Evolutionary conservation across 306 rosid species (phyloP).

Genomic region (Acmispon strigosus): DNA sequence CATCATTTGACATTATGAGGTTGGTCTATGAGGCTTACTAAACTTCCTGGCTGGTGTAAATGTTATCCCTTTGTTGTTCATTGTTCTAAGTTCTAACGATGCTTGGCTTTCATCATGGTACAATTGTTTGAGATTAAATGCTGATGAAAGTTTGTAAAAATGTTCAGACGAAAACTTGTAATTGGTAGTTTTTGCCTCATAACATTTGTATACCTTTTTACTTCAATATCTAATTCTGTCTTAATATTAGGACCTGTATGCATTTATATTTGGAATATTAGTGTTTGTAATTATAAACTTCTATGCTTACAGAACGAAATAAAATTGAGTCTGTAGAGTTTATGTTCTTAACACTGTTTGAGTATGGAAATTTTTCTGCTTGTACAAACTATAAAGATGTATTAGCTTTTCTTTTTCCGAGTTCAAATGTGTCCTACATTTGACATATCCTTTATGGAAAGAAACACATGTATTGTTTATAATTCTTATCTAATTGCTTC

Average conservation of each 20-base stretch:
- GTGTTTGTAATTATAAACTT: not conserved
- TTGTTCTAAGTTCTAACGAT: conserved; percentile 2
- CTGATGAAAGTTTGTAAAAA: not conserved
- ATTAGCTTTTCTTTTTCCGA: not conserved
- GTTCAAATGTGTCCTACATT: not conserved
- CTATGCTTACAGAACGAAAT: not conserved
- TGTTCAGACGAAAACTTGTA: not conserved
- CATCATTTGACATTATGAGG: not conserved
- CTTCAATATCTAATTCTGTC: not conserved
- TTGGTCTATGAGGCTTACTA: not conserved
- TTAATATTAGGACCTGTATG: not conserved
- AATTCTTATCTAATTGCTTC: not conserved
- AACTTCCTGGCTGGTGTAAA: not conserved
- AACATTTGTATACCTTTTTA: not conserved
- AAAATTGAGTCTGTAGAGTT: not conserved
- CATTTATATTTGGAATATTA: not conserved
- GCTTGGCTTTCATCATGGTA: not conserved
- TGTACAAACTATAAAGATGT: not conserved
- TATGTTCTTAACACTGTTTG: not conserved
- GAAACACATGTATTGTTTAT: not conserved
- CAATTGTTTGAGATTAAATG: not conserved
- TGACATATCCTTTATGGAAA: not conserved
- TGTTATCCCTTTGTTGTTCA: not conserved
- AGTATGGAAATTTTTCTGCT: not conserved
- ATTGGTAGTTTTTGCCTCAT: not conserved